Evolutionary conservation across 164 flowering plant genomes (phyloP).

Genomic region (Chimonanthus praecox): DNA sequence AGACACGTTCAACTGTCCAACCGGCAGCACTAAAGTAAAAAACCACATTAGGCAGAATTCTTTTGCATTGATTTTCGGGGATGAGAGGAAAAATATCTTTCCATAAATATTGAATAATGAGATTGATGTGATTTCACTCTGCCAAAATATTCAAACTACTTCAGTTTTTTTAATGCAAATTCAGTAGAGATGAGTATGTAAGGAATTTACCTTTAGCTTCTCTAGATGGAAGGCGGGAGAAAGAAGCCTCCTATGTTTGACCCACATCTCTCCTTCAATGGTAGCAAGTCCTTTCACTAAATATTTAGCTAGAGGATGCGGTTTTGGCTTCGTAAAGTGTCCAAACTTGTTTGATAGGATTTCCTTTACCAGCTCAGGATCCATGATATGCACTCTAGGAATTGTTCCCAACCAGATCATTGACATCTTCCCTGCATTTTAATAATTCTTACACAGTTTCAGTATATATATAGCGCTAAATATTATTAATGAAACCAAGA

Average conservation of each 20-base stretch:
- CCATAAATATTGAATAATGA: not conserved
- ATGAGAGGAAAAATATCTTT: too few species aligned
- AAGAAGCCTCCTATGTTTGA: slow-evolving; percentile 30
- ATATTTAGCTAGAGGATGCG: slow-evolving; percentile 26
- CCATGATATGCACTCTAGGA: slow-evolving; percentile 38
- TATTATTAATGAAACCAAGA: too few species aligned
- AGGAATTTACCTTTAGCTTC: slow-evolving; percentile 34
- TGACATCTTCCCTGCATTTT: slow-evolving; percentile 3
- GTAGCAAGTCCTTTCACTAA: slow-evolving; percentile 26
- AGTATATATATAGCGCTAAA: not conserved
- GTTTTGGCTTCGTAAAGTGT: slow-evolving; percentile 33
- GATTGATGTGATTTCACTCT: not conserved
- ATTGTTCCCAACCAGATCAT: slow-evolving; percentile 7
- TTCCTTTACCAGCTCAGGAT: slow-evolving; percentile 36
- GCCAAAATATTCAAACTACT: not conserved
- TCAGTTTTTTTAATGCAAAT: not conserved
- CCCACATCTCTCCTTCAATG: slow-evolving; percentile 42
- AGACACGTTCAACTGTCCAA: too few species aligned
- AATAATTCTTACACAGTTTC: not conserved
- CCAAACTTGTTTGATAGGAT: slow-evolving; percentile 27
- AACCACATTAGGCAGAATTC: not conserved
- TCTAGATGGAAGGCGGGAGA: slow-evolving; percentile 43
- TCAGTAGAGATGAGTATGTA: not conserved
- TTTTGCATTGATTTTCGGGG: not conserved
- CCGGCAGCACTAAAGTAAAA: too few species aligned